A percentile compares a stretch with the other conserved stretches of the same genome.
These are phyloP conservation scores for Boletellus emodensis DNA, from an alignment of 768 basidiomycete genomes.

Conservation along the genomic window DNA sequence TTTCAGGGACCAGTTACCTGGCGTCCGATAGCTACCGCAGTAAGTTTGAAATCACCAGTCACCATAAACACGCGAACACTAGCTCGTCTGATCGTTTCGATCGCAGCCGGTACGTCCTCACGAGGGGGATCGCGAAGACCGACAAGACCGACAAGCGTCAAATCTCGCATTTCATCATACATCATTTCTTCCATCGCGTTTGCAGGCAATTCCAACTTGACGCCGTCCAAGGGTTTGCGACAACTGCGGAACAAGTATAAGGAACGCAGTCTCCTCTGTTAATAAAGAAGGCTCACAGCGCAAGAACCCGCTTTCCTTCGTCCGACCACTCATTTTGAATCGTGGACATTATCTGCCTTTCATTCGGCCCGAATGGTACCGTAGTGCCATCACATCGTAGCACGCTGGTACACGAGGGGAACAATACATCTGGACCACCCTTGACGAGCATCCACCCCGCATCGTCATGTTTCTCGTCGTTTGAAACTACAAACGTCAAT, in stretches of 20 bases:
- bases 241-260: conserved; percentile 17
- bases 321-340: conserved; percentile 43
- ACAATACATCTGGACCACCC: conserved; percentile 56
- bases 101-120: conserved; percentile 44
- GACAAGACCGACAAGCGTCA: conserved; percentile 48
- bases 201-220: conserved; percentile 18
- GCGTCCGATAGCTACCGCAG: conserved; percentile 48
- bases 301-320: conserved; percentile 52
- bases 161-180: conserved; percentile 33
- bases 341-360: conserved; percentile 18
- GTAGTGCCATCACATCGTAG: conserved; percentile 30
- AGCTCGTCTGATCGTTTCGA: conserved; percentile 44
- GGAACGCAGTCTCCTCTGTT: not conserved
- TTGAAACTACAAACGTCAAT: conserved; percentile 35
- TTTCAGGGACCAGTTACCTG: conserved; percentile 30
- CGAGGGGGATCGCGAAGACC: conserved; percentile 61
- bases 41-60: conserved; percentile 53
- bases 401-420: conserved; percentile 35
- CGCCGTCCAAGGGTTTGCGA: conserved; percentile 24
- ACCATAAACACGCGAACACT: conserved; percentile 56
- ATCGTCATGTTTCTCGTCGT: conserved; percentile 3
- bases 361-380: conserved; percentile 27
- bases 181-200: conserved; percentile 37
- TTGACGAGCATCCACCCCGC: conserved; percentile 45
- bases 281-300: conserved; percentile 29